phyloP scores from a whole-genome alignment of 352 stramenopile genomes.

The Phytophthora macrochlamydospora region DNA sequence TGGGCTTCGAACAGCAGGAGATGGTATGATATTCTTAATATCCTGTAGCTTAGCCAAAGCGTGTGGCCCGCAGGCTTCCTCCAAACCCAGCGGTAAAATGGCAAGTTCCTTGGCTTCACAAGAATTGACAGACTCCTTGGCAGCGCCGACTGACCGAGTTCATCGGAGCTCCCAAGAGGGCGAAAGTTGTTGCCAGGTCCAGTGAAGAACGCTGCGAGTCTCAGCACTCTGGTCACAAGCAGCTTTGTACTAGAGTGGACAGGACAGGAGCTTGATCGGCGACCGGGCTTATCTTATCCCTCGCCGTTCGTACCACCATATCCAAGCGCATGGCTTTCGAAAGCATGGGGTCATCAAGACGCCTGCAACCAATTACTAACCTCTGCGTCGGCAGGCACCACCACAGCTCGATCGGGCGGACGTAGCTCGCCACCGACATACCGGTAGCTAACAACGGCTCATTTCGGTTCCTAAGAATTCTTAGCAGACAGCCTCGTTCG shows the following conservation, averaged over 20 bases:
- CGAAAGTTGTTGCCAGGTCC: too few relatives aligned
- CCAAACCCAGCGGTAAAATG: too few relatives aligned
- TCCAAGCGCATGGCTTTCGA: not conserved
- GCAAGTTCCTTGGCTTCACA: too few relatives aligned
- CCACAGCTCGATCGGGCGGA: too few relatives aligned
- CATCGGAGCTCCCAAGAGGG: too few relatives aligned
- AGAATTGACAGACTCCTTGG: too few relatives aligned
- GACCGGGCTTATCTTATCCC: conserved; percentile 1
- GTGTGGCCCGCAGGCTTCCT: too few relatives aligned
- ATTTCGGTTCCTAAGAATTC: not conserved
- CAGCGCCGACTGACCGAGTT: too few relatives aligned
- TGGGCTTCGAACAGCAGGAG: too few relatives aligned
- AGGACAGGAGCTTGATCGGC: not conserved
- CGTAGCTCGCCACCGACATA: not conserved
- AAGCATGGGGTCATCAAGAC: not conserved
- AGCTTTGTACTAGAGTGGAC: not conserved
- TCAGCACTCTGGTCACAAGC: too few relatives aligned
- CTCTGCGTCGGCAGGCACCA: not conserved
- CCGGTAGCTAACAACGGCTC: not conserved
- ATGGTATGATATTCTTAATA: too few relatives aligned
- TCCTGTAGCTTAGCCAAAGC: too few relatives aligned
- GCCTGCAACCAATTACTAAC: not conserved
- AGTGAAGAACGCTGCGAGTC: not conserved
- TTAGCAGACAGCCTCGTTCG: not conserved
- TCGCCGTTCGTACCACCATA: not conserved